Conservation (phyloP, 345 rosid species). For the Rhizophora apiculata region DNA sequence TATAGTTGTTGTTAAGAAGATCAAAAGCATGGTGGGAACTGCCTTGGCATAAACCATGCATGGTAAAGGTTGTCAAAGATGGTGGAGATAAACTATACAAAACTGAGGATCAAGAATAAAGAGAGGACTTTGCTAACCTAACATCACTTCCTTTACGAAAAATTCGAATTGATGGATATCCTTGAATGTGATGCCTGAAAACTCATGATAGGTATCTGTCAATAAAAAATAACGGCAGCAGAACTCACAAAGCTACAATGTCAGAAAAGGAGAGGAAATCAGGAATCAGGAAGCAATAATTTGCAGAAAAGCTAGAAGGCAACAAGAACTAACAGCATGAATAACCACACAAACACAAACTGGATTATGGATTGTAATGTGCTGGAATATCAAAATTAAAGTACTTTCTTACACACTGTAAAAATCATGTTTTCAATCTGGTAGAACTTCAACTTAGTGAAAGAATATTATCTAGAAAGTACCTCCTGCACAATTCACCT, state of each 20-base stretch:
- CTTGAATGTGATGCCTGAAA: conserved; percentile 90
- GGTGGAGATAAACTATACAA: not conserved
- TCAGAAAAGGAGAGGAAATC: not conserved
- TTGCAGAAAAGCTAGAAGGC: not conserved
- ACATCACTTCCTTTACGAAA: conserved; percentile 94
- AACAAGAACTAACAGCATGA: no score
- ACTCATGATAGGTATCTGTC: conserved; percentile 8
- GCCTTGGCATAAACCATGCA: not conserved
- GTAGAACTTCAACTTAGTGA: conserved; percentile 2
- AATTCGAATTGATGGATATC: conserved; percentile 96
- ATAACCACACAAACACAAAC: no score
- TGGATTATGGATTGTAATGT: no score
- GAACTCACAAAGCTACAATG: not conserved
- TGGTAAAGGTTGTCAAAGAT: not conserved
- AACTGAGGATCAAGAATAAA: not conserved
- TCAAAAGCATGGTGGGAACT: not conserved
- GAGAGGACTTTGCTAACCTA: conserved; percentile 42
- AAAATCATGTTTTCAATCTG: not conserved
- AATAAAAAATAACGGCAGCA: not conserved
- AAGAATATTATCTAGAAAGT: conserved; percentile 24
- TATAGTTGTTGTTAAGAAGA: not conserved
- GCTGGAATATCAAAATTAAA: no score
- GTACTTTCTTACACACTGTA: no score
- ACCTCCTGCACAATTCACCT: conserved; percentile 87
- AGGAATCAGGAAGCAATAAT: not conserved